Percentiles rank a stretch among this genome's conserved stretches.
phyloP scores from a whole-genome alignment of 2,329 filamentous ascomycete species.

The Aspergillus persii region DNA sequence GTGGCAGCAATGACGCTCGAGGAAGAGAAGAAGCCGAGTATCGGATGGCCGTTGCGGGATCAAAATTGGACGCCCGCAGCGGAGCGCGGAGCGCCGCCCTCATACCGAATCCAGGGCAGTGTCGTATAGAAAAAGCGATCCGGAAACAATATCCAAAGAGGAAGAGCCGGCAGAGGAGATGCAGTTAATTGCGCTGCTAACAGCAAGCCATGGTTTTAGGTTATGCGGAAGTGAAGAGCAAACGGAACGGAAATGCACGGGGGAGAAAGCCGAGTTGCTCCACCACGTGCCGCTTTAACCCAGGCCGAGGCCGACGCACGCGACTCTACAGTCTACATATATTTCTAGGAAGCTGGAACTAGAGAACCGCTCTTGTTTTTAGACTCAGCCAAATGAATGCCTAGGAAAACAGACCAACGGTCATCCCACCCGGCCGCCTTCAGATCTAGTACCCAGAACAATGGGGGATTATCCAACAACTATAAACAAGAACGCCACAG shows the following conservation, averaged over 20 bases:
- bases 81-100: slow-evolving; percentile 32
- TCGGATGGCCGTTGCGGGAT: slow-evolving; percentile 28
- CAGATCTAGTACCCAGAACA: not conserved
- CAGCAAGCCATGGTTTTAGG: slow-evolving; percentile 1
- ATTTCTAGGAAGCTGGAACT: not conserved
- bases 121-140: slow-evolving; percentile 17
- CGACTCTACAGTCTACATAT: not conserved
- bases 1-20: slow-evolving; percentile 6
- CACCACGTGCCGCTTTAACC: slow-evolving; percentile 5
- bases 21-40: slow-evolving; percentile 18
- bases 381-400: not conserved
- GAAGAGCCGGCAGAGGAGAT: not conserved
- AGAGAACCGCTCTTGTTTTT: not conserved
- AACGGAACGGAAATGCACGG: not conserved
- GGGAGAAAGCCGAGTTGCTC: slow-evolving; percentile 1
- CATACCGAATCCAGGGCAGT: slow-evolving; percentile 29
- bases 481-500: slow-evolving; percentile 12
- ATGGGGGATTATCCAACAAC: not conserved
- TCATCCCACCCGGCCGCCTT: not conserved
- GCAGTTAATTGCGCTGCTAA: not conserved
- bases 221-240: not conserved
- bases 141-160: slow-evolving; percentile 2
- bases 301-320: not conserved
- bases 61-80: slow-evolving; percentile 31
- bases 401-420: not conserved